Evolutionary conservation across 2,329 filamentous ascomycete species (phyloP), one percentile per base, ranked within the genome.

Genomic region (Pezicula neosporulosa): DNA sequence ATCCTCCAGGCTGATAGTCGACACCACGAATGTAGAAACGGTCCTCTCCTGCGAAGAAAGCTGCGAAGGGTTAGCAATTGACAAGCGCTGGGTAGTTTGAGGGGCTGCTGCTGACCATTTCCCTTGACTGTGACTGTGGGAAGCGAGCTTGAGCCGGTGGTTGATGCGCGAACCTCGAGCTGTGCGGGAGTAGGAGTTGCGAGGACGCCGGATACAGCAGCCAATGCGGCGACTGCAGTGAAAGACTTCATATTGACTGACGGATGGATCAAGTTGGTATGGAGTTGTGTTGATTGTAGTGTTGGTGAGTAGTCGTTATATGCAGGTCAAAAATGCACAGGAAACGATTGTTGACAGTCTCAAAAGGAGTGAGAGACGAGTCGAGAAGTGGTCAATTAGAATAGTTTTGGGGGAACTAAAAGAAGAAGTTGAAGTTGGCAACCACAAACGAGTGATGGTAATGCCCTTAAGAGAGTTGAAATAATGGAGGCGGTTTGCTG

Each of bases 1-100:
- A 78, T 53, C 83, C 83, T 60, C 73, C 76, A 5, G 81, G 82
- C 67, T 85, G 82, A 68, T 85, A 86, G 69, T 87, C 85, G 60
- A 81, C 71, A 62, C 79, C 78, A 53, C 77, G 76, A 57, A 81
- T 74, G 69, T 81, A 80, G 71, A 81, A 81, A 3, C 42, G 19
- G 42, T 5, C 6, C 24, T 44, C 24, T 16, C 42, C 42, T 10
- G 21, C n/a, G 21, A 24, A 44, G 42, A 44, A 44, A 30, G 42
- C 42, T 44, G n/a, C 3, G 27, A 28, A 16, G 15, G 15, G 27
- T 44, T 30, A 44, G 42, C 15, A 12, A 44, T n/a, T 44, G 21
- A 16, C 15, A 5, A 24, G 16, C 19, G 7, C 16, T 16, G 15
- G 4, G 19, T 13, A 5, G 6, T 5, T 15, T 16, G 7, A 15